These are phyloP conservation scores for Periconia sp. DNA, from an alignment of 2,329 filamentous ascomycete species.

Conservation along the genomic window DNA sequence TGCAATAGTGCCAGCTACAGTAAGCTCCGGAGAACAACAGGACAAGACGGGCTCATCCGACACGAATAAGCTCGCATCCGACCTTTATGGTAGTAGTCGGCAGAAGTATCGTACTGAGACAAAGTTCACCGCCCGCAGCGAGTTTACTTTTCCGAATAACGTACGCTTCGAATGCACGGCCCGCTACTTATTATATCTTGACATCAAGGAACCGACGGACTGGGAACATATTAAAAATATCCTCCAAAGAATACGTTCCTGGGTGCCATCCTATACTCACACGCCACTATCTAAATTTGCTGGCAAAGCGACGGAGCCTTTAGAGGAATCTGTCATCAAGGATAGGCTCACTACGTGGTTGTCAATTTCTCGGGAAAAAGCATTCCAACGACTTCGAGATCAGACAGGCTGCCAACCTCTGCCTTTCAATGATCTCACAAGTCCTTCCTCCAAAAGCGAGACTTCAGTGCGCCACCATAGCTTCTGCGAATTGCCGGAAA, in stretches of 20 bases:
- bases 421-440: too few species aligned
- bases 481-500: too few species aligned
- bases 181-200: constrained; percentile 34
- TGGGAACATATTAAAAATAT: neutral
- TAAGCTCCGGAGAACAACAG: neutral
- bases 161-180: constrained; percentile 38
- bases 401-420: too few species aligned
- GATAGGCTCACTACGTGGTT: too few species aligned
- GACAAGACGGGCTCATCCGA: neutral
- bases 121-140: constrained; percentile 17
- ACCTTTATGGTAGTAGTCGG: neutral
- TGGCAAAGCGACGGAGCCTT: too few species aligned
- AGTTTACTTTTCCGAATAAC: constrained; percentile 28
- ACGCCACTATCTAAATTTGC: neutral
- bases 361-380: too few species aligned
- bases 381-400: too few species aligned
- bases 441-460: too few species aligned
- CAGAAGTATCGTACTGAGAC: constrained; percentile 15
- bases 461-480: too few species aligned
- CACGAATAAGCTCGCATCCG: neutral
- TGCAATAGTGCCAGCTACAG: constrained; percentile 15
- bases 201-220: constrained; percentile 4
- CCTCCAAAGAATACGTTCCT: neutral
- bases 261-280: neutral
- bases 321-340: too few species aligned